Evolutionary conservation across 768 basidiomycete species (phyloP).

Genomic region (Kockovaella imperatae): DNA sequence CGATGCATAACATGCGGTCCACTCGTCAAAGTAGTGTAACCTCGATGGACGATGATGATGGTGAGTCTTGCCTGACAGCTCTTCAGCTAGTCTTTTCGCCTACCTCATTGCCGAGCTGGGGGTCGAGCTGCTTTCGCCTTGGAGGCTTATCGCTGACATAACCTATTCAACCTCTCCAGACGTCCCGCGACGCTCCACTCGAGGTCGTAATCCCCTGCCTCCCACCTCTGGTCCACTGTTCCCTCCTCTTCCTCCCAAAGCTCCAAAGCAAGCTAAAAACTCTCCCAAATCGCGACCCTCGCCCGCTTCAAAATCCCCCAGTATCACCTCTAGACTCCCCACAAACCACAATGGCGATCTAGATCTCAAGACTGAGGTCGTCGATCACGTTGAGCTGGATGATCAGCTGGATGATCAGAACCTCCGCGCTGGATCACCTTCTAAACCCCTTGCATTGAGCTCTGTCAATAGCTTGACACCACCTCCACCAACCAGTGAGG

Average conservation of each 20-base stretch:
- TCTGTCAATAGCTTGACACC: slow-evolving; percentile 51
- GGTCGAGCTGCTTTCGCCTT: background rate
- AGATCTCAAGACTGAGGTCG: slow-evolving; percentile 45
- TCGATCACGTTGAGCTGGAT: slow-evolving; percentile 1
- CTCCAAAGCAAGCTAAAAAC: slow-evolving; percentile 45
- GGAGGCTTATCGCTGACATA: background rate
- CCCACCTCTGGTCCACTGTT: slow-evolving; percentile 51
- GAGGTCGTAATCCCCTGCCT: slow-evolving; percentile 49
- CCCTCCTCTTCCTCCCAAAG: slow-evolving; percentile 41
- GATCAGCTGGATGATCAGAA: slow-evolving; percentile 47
- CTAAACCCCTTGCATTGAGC: too few species aligned
- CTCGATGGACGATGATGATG: slow-evolving; percentile 30
- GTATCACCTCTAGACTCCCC: background rate
- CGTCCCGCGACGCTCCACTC: slow-evolving; percentile 24
- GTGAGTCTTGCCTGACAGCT: slow-evolving; percentile 12
- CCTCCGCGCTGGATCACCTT: slow-evolving; percentile 47
- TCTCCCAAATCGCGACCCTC: slow-evolving; percentile 4
- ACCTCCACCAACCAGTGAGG: slow-evolving; percentile 61
- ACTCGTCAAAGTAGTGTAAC: slow-evolving; percentile 24
- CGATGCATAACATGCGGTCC: too few species aligned
- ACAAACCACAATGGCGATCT: background rate
- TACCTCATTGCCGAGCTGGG: too few species aligned
- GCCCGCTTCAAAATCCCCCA: background rate
- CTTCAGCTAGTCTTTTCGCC: background rate
- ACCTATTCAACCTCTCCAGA: slow-evolving; percentile 3